Evolutionary conservation across 2,329 filamentous ascomycete species (phyloP), one percentile per base, ranked within the genome.

Genomic region (Pseudopyrenochaeta lycopersici): DNA sequence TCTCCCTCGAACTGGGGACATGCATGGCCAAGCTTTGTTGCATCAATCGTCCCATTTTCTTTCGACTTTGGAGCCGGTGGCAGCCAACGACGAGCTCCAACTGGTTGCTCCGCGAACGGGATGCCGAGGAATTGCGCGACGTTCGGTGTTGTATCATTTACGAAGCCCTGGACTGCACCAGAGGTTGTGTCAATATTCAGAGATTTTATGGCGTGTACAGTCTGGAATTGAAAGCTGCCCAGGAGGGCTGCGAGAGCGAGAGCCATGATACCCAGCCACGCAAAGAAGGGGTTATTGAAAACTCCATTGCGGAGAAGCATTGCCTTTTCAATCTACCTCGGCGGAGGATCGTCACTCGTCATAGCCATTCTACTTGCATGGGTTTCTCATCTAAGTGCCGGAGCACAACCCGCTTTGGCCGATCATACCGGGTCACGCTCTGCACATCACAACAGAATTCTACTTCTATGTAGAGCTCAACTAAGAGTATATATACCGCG

Each of bases 51-150:
- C 7, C 44, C 39, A 14, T 56, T 53, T 6, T 49, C 56, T 42
- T 53, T 62, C 1, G 51, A 36, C 45, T 70, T 71, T 7, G 54
- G 45, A 4, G 56, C 47, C 3, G 75, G 60, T 9, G 75, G 73
- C 17, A 75, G 56, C 73, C 71, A 76, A 31, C 74, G 64, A 30
- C 63, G 60, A 23, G 60, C 47, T 17, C 70, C 70, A 9, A 72
- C 46, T 1, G 74, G 74, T 17, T 66, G 66, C 60, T 76, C 69
- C 14, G 75, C 74, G 49, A 67, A 78, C 1, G 76, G 76, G 6
- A 78, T 68, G 17, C 70, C 67, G n/a, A 73, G 67, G 52, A 75
- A 77, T 49, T 77, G 69, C 7, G 73, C 72, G 18, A 77, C 74
- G 42, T 72, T 63, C 1, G 75, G 74, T 11, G 69, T 70, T 10